These are phyloP conservation scores for Ustilago sp. DNA, from an alignment of 1,284 basidiomycete genomes.

Conservation along the genomic window DNA sequence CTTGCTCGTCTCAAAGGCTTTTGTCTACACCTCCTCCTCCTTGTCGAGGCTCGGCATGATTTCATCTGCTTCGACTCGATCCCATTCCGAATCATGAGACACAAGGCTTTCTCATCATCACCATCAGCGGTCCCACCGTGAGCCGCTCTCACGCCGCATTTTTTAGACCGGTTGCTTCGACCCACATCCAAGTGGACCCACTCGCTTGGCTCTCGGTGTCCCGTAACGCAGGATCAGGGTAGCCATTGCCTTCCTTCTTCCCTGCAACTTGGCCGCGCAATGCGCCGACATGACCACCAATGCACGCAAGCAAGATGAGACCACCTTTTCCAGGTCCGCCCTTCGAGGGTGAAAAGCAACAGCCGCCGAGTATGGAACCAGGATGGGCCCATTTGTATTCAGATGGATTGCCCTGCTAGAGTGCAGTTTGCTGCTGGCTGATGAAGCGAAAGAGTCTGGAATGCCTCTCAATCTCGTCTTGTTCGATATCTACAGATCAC, in stretches of 20 bases:
- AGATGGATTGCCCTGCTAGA: too few relatives aligned
- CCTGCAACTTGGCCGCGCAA: neutral
- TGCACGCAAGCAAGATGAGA: neutral
- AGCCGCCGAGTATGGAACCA: neutral
- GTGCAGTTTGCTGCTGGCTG: neutral
- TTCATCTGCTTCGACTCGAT: neutral
- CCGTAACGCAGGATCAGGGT: too few relatives aligned
- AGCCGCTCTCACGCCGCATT: neutral
- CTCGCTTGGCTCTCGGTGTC: neutral
- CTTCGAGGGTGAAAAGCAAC: neutral
- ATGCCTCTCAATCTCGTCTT: slow-evolving; percentile 8
- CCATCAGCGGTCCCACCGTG: neutral
- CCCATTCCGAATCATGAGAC: slow-evolving; percentile 1
- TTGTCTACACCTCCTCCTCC: neutral
- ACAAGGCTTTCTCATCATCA: slow-evolving; percentile 1
- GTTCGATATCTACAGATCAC: neutral
- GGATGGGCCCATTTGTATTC: neutral
- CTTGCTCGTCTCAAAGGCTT: neutral
- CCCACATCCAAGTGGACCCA: neutral
- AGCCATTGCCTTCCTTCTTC: neutral
- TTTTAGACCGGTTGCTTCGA: neutral
- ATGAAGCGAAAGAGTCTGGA: slow-evolving; percentile 8
- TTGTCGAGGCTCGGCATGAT: slow-evolving; percentile 4
- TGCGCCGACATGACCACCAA: neutral
- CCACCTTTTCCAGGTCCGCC: too few relatives aligned